Conservation (phyloP, 2,329 filamentous ascomycete species). For the Coccinonectria pachysandricola region DNA sequence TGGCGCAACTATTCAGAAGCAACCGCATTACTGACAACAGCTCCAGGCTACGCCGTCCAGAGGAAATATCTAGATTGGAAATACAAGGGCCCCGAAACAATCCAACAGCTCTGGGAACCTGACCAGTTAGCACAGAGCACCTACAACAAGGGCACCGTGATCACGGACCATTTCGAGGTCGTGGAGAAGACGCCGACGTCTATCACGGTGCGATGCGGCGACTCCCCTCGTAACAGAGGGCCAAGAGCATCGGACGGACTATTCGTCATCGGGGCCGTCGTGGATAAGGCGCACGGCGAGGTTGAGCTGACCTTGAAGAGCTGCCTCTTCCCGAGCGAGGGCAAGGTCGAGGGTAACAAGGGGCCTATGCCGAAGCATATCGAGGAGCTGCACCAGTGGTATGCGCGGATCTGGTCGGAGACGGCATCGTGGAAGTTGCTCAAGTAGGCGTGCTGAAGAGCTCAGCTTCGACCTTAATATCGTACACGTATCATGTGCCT, state of each 20-base stretch:
- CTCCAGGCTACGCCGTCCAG: constrained; percentile 46
- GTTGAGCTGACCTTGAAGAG: constrained; percentile 58
- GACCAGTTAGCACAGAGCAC: constrained; percentile 41
- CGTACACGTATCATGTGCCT: no score
- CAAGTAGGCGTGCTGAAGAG: constrained; percentile 16
- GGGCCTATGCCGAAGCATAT: constrained; percentile 20
- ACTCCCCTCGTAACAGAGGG: constrained; percentile 46
- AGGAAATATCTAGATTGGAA: constrained; percentile 48
- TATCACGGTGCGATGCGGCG: constrained; percentile 56
- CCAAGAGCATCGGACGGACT: constrained; percentile 53
- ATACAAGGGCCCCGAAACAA: constrained; percentile 45
- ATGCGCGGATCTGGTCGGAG: constrained; percentile 29
- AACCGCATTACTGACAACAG: not conserved
- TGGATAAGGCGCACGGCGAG: constrained; percentile 48
- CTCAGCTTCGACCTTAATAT: no score
- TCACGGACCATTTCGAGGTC: constrained; percentile 66
- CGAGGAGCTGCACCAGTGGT: constrained; percentile 29
- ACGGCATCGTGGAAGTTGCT: constrained; percentile 28
- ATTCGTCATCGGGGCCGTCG: constrained; percentile 51
- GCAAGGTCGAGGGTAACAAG: constrained; percentile 23
- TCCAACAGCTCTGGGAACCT: constrained; percentile 50
- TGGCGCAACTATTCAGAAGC: no score
- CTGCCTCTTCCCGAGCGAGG: constrained; percentile 42
- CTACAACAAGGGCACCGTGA: constrained; percentile 52
- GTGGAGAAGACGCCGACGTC: constrained; percentile 50